Evolutionary conservation across 1,139 yeast species (phyloP).

Genomic region (Kodamaea anthophila): DNA sequence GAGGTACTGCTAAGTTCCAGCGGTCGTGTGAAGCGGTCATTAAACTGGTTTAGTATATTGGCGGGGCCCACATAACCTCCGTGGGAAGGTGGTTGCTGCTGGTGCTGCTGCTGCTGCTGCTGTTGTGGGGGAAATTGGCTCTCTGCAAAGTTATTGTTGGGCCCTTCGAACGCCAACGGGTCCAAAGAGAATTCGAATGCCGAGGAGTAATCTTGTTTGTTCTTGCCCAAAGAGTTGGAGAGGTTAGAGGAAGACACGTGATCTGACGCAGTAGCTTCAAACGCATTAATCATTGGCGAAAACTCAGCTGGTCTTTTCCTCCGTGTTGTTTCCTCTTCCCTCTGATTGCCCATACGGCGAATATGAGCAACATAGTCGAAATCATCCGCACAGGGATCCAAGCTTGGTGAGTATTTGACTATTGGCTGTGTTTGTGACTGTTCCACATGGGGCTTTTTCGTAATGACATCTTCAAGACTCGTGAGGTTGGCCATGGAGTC

Average conservation of each 20-base stretch:
- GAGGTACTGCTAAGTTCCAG: conserved; percentile 7
- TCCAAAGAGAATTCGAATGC: conserved; percentile 27
- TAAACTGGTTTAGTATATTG: conserved; percentile 7
- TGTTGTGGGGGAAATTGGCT: conserved; percentile 4
- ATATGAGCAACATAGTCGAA: conserved; percentile 68
- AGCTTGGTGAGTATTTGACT: conserved; percentile 17
- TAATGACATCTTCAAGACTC: neutral
- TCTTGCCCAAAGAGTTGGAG: conserved; percentile 12
- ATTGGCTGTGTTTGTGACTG: neutral
- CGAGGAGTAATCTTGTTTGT: conserved; percentile 7
- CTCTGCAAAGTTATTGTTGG: conserved; percentile 16
- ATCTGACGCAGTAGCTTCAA: conserved; percentile 6
- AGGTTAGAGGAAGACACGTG: conserved; percentile 12
- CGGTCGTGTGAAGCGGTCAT: conserved; percentile 2
- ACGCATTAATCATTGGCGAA: conserved; percentile 21
- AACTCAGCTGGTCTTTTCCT: conserved; percentile 32
- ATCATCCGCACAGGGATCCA: conserved; percentile 44
- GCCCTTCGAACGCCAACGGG: conserved; percentile 32
- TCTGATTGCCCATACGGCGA: conserved; percentile 41
- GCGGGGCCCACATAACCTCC: conserved; percentile 9
- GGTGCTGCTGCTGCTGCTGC: conserved; percentile 1
- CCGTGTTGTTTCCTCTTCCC: conserved; percentile 10
- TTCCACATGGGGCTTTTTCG: neutral
- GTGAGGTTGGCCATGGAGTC: neutral
- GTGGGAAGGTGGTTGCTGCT: conserved; percentile 1